Conservation (phyloP, 495 filamentous ascomycete genomes). For the Aspergillus olivimuriae region DNA sequence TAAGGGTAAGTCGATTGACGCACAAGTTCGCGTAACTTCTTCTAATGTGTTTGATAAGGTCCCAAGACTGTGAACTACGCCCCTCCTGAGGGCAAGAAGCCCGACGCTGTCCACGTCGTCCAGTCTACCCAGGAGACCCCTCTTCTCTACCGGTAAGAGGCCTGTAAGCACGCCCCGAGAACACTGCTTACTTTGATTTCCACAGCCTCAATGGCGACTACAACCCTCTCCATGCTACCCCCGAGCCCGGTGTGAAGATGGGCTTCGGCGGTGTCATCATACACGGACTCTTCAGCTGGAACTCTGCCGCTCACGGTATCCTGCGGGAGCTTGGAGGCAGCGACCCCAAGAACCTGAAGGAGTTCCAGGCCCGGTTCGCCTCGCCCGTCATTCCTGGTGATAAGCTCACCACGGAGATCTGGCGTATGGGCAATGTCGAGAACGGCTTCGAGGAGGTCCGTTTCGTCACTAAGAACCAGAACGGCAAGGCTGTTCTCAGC, state of each 20-base stretch:
- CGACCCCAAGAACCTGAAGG: conserved; percentile 69
- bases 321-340: conserved; percentile 65
- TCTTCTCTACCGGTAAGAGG: conserved; percentile 55
- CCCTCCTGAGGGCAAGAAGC: conserved; percentile 62
- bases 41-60: conserved; percentile 24
- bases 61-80: conserved; percentile 67
- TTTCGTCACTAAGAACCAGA: conserved; percentile 61
- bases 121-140: conserved; percentile 64
- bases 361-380: conserved; percentile 83
- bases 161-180: not conserved
- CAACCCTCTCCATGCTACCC: conserved; percentile 84
- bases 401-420: conserved; percentile 43
- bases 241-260: conserved; percentile 77
- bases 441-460: conserved; percentile 74
- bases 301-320: conserved; percentile 64
- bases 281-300: conserved; percentile 81
- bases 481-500: conserved; percentile 73
- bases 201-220: conserved; percentile 75
- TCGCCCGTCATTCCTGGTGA: conserved; percentile 69
- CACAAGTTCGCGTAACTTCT: not conserved
- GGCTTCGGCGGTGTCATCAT: conserved; percentile 84
- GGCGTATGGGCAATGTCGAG: conserved; percentile 45
- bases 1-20: conserved; percentile 47
- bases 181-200: conserved; percentile 1
- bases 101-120: conserved; percentile 61